Base-by-base conservation (phyloP, 495 filamentous ascomycete genomes). In the Usnea hakonensis region DNA sequence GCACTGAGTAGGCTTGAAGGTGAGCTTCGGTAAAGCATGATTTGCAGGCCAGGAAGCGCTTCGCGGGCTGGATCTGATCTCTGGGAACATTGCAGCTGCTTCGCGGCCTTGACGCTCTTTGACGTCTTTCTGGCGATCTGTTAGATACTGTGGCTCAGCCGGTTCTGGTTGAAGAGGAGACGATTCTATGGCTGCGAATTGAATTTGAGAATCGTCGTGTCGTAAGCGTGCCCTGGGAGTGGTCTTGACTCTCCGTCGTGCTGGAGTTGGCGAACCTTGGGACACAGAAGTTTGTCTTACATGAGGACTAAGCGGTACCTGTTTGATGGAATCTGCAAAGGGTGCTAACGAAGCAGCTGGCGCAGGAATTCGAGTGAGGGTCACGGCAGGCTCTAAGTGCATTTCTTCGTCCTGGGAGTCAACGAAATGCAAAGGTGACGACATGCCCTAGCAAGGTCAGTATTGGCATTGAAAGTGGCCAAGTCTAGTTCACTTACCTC, bases 181-280 rank as follows among this genome's bases (percentile, higher is more conserved):
- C 0, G 85, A 82, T 14, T 81, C 79, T 55, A 92, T 84, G 1
- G 84, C 71, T 8, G 84, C 81, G 66, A 92, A 94, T 50, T 90
- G 78, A 37, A 93, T 78, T 64, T 92, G 89, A 7, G 90, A 91
- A 71, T 92, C 82, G 65, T 92, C 81, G 67, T 94, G 90, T 33
- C 85, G 80, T 33, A 83, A 73, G 30, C 76, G 80, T 19, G 65
- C 66, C 55, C 71, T 76, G 11, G 76, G 72, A 38, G 64, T 64
- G 8, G 55, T 57, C 26, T 66, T 65, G 58, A 58, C 43, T 36
- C 50, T 28, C 57, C 61, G 48, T 60, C 60, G 23, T 60, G 40
- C 46, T 55, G 59, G 10, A 28, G 37, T 28, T 33, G 53, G 33
- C 36, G 65, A 50, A 37, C 28, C 50, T 57, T 28, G 40, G 14